Evolutionary conservation across 345 rosid species (phyloP).

Genomic region (Gossypium stocksii): DNA sequence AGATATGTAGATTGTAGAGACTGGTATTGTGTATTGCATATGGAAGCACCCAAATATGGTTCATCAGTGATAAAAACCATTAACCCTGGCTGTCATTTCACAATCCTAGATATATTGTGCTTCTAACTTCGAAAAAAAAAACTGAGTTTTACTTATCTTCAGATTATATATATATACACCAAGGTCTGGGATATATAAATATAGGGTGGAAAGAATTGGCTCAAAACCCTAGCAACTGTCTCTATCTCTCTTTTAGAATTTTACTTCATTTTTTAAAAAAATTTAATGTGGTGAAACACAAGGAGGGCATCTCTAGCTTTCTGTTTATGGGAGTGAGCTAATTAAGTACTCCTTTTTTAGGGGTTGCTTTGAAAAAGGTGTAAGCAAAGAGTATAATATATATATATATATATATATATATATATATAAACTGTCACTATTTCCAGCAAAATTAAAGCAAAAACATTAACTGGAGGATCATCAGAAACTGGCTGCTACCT

Average conservation of each 20-base stretch:
- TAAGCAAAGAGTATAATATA: conserved; percentile 6
- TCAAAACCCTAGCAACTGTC: conserved; percentile 26
- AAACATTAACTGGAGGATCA: not conserved
- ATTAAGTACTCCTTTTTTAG: conserved; percentile 15
- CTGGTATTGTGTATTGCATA: not conserved
- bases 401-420: too few species aligned
- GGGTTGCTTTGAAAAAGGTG: conserved; percentile 21
- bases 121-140: too few species aligned
- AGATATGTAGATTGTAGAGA: not conserved
- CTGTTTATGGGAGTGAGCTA: conserved; percentile 30
- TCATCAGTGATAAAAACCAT: not conserved
- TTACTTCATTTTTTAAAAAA: not conserved
- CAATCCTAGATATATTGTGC: too few species aligned
- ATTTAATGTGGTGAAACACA: conserved; percentile 25
- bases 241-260: not conserved
- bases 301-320: conserved; percentile 22
- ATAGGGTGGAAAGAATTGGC: conserved; percentile 11
- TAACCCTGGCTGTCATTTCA: too few species aligned
- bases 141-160: not conserved
- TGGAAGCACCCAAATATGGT: not conserved
- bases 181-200: not conserved
- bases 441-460: not conserved
- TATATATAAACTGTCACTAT: not conserved
- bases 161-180: not conserved
- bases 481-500: not conserved